Evolutionary conservation across 805 yeast genomes (phyloP), one percentile per base, ranked within the genome.

Genomic region (Vanderwaltozyma tropicalis): DNA sequence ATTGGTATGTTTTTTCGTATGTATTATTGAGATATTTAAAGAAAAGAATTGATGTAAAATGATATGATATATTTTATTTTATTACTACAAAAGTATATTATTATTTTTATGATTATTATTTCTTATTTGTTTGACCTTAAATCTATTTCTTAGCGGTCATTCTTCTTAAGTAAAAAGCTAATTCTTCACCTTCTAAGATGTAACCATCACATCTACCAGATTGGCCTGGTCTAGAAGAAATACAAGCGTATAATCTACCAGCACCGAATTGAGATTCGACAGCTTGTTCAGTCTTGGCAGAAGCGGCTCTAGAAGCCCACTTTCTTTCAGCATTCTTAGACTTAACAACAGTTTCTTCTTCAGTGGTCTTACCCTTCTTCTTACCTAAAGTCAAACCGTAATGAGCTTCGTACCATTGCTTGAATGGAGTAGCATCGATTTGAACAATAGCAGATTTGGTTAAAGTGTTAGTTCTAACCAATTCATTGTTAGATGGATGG

Each of bases 111-210:
- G 25, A 22, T 11, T 22, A 22, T 22, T 8, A 8, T 22, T 8
- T 8, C 25, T 24, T 24, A 24, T 24, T 24, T 24, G 12, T 24
- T 24, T 24, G 8, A 24, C 12, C 5, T 24, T 24, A 24, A 10
- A 24, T 60, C 80, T 87, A 89, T 83, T 89, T 92, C 88, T 92
- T 89, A 69, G 96, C 94, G 71, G 95, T 80, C 74, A 89, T 78
- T 85, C 95, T 89, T 82, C 95, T 87, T 72, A 92, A 81, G 95
- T 89, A 89, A 94, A 92, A 92, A 71, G 96, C 97, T 72, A 89
- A 86, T 78, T 89, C 98, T 71, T 92, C 98, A 75, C 98, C 97
- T 79, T 89, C 98, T 71, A 89, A 84, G 75, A 89, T 82, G 92
- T 89, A 89, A 75, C 98, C 98, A 71, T 89, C 98, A 76, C 86